These are phyloP conservation scores for Phytophthora pseudosyringae DNA, from an alignment of 352 stramenopile species.

Conservation along the genomic window DNA sequence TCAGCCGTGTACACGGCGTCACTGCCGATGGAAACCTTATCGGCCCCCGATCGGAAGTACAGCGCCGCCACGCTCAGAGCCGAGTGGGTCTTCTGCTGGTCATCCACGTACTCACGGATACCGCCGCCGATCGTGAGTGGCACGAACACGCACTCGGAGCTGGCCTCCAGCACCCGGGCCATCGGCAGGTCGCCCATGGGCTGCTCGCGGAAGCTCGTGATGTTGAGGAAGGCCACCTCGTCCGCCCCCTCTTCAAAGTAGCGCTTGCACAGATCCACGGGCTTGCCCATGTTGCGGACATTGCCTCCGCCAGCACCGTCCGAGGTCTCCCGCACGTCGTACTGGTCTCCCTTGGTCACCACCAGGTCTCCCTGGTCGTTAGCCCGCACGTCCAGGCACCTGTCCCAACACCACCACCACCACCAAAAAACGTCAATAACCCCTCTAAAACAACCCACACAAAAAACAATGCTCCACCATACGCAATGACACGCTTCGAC, in stretches of 20 bases:
- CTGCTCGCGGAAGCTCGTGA: conserved; percentile 98
- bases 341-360: conserved; percentile 99
- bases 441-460: conserved; percentile 5
- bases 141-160: conserved; percentile 97
- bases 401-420: conserved; percentile 22
- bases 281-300: conserved; percentile 98
- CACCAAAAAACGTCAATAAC: conserved; percentile 19
- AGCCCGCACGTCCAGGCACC: conserved; percentile 95
- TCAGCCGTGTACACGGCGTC: conserved; percentile 96
- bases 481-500: conserved; percentile 96
- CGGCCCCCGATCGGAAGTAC: conserved; percentile 98
- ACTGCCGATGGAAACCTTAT: conserved; percentile 98
- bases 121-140: conserved; percentile 97
- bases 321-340: conserved; percentile 95
- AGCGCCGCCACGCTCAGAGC: conserved; percentile 95
- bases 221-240: conserved; percentile 99
- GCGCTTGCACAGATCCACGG: conserved; percentile 93
- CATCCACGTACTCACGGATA: conserved; percentile 96
- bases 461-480: conserved; percentile 18
- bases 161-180: conserved; percentile 95
- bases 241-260: conserved; percentile 98
- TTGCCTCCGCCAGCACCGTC: conserved; percentile 79
- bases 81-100: conserved; percentile 84
- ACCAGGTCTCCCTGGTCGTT: conserved; percentile 98
- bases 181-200: conserved; percentile 97